A percentile compares a stretch with the other conserved stretches of the same genome.
Evolutionary conservation across 1,284 basidiomycete genomes (phyloP).

Genomic region (Wallemia ichthyophaga): DNA sequence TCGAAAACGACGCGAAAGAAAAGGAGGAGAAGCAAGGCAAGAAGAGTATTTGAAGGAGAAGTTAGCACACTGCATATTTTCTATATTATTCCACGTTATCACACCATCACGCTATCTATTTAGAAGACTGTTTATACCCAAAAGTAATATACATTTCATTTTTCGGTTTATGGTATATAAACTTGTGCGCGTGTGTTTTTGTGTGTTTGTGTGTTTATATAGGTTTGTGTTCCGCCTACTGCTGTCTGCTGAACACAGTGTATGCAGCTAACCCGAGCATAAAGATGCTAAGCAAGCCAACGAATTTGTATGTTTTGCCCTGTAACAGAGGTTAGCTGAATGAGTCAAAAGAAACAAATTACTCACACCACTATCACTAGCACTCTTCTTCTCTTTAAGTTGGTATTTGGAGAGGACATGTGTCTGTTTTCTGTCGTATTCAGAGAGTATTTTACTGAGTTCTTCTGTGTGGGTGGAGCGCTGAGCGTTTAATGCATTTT

Average conservation of each 20-base stretch:
- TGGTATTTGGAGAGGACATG: too few relatives aligned
- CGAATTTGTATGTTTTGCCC: not conserved
- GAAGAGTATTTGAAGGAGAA: not conserved
- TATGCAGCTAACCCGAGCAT: not conserved
- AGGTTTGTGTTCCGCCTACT: too few relatives aligned
- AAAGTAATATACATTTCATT: not conserved
- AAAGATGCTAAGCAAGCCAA: not conserved
- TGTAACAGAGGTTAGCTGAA: not conserved
- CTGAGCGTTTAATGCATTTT: too few relatives aligned
- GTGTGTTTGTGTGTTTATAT: too few relatives aligned
- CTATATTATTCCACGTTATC: too few relatives aligned
- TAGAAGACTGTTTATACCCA: not conserved
- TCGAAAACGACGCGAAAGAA: constrained; percentile 13
- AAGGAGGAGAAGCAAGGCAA: constrained; percentile 12
- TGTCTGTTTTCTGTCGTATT: too few relatives aligned
- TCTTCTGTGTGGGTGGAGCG: too few relatives aligned
- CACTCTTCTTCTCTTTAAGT: too few relatives aligned
- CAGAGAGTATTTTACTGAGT: too few relatives aligned
- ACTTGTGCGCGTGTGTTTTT: too few relatives aligned
- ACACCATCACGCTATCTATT: not conserved
- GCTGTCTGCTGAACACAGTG: not conserved
- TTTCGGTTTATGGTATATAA: not conserved
- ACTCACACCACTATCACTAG: too few relatives aligned
- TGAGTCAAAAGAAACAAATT: too few relatives aligned
- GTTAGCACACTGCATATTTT: not conserved